Conservation (phyloP, 2,329 filamentous ascomycete genomes). For the Drechslerella stenobrocha region DNA sequence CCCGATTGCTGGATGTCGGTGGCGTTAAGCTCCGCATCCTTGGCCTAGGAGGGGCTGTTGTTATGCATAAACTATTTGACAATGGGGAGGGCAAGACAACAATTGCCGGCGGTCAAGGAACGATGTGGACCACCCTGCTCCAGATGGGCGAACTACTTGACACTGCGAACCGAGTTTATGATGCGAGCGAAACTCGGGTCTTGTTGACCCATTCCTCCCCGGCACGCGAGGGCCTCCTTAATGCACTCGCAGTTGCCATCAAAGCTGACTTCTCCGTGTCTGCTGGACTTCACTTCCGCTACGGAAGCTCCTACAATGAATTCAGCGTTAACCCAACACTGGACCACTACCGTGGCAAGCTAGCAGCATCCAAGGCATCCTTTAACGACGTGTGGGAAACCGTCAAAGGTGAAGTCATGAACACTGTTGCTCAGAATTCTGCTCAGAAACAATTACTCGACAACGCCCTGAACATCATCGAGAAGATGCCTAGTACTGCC, state of each 20-base stretch:
- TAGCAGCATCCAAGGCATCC: conserved; percentile 94
- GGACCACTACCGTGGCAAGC: conserved; percentile 97
- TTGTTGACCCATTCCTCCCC: conserved; percentile 97
- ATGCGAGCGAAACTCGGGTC: conserved; percentile 93
- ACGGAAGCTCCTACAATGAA: conserved; percentile 99
- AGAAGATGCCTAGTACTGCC: conserved; percentile 95
- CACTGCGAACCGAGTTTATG: conserved; percentile 96
- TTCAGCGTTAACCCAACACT: conserved; percentile 98
- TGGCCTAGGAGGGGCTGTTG: conserved; percentile 90
- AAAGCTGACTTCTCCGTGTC: conserved; percentile 99
- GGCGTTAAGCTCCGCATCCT: conserved; percentile 94
- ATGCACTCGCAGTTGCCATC: conserved; percentile 93
- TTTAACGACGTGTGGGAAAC: conserved; percentile 99
- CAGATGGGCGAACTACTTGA: conserved; percentile 99
- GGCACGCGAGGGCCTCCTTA: conserved; percentile 91
- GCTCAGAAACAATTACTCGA: conserved; percentile 89
- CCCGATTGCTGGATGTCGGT: conserved; percentile 88
- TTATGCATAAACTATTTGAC: conserved; percentile 99
- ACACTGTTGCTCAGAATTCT: conserved; percentile 89
- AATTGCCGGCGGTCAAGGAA: conserved; percentile 95
- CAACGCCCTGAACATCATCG: conserved; percentile 88
- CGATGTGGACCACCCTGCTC: conserved; percentile 98
- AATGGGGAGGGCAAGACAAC: conserved; percentile 97
- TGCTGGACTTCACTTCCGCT: conserved; percentile 95
- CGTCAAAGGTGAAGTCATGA: conserved; percentile 92